Evolutionary conservation across 495 filamentous ascomycete species (phyloP), one percentile per base, ranked within the genome.

Genomic region (Hyaloscypha hepaticicola): DNA sequence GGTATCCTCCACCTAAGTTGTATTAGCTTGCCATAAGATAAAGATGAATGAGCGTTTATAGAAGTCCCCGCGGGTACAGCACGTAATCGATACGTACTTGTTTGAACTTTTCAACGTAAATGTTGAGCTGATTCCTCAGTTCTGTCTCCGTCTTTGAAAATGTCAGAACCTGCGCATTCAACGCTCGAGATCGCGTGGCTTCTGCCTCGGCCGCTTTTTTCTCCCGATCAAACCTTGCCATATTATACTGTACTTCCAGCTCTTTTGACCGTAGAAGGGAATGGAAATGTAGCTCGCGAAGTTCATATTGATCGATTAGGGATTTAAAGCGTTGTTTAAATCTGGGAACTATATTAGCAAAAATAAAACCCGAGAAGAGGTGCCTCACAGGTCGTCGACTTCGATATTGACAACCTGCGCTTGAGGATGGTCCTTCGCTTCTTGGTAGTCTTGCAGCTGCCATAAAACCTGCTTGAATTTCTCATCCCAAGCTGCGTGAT

Each of bases 61-160:
- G 22, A 12, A 52, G 9, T 16, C 28, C 3, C 28, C 51, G 19
- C 2, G n/a, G 11, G 29, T 31, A 56, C 22, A 34, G 11, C 12
- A 51, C 14, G 55, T 21, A 33, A 28, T 31, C 33, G 29, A 38
- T 14, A 73, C 87, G 75, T 87, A 97, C 95, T 90, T 99, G 95
- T 79, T 98, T 98, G 79, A 98, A 99, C 76, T 99, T 99, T 75
- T 99, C 95, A 9, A 98, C 96, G 68, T 99, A 99, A 68, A 98
- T 95, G 75, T 97, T 98, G 68, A 99, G 85, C 73, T 99, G 95
- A 70, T 90, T 96, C 57, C 95, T 82, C 58, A 99, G 81, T 71
- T 99, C 95, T 28, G 88, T 88, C 76, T 99, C 95, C 6, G 95
- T 98, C 75, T 97, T 93, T 14, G 93, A 92, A 74, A 98, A 98